A percentile compares a stretch with the other conserved stretches of the same genome.
phyloP scores from a whole-genome alignment of 2,329 filamentous ascomycete genomes.

The Macrophomina phaseolina region DNA sequence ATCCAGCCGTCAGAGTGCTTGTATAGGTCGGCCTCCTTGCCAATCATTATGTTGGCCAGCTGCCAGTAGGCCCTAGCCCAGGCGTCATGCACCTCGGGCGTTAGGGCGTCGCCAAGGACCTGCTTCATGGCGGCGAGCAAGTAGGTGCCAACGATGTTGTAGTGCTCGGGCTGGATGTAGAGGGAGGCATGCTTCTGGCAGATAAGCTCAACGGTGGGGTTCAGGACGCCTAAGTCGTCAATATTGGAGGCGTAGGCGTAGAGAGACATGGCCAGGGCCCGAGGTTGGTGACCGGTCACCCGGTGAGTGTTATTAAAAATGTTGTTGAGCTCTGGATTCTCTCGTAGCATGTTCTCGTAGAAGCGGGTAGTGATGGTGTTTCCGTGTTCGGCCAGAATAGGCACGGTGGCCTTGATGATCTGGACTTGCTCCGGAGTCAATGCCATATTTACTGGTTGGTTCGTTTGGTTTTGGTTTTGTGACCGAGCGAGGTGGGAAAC shows the following conservation, averaged over 20 bases:
- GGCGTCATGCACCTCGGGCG: constrained; percentile 66
- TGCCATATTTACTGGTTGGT: not conserved
- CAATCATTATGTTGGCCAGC: constrained; percentile 74
- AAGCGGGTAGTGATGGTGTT: constrained; percentile 72
- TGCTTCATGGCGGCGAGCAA: constrained; percentile 70
- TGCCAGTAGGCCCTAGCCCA: constrained; percentile 77
- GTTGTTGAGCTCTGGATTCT: constrained; percentile 70
- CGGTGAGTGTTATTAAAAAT: constrained; percentile 77
- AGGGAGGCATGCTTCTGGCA: constrained; percentile 78
- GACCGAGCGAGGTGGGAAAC: not conserved
- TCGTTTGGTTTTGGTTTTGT: too few species aligned
- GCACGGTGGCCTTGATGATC: constrained; percentile 73
- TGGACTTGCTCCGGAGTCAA: constrained; percentile 67
- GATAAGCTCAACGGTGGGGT: constrained; percentile 67
- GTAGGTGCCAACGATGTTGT: constrained; percentile 72
- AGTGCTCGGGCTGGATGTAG: constrained; percentile 71
- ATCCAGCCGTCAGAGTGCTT: constrained; percentile 66
- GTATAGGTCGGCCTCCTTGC: constrained; percentile 69
- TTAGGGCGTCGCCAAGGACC: constrained; percentile 71
- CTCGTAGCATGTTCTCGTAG: constrained; percentile 70
- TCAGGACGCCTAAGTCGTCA: constrained; percentile 67
- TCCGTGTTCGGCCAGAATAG: constrained; percentile 71
- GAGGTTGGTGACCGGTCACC: constrained; percentile 68
- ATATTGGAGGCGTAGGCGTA: constrained; percentile 76
- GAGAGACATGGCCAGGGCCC: constrained; percentile 72